phyloP scores from a whole-genome alignment of 1,284 basidiomycete genomes.

The Megacollybia platyphylla region DNA sequence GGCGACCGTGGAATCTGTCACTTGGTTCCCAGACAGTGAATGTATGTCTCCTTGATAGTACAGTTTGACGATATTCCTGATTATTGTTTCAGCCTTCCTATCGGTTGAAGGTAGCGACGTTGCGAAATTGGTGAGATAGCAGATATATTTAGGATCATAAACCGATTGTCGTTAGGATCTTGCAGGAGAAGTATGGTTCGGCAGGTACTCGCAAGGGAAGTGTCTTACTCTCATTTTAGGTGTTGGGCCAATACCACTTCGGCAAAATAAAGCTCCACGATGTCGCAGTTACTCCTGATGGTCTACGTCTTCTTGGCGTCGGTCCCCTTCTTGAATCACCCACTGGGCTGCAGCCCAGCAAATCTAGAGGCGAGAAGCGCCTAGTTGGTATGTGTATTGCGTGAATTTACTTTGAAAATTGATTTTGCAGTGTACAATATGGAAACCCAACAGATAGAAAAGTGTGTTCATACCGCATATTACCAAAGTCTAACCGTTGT shows the following conservation, averaged over 20 bases:
- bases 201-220: not conserved
- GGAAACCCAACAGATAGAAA: constrained; percentile 49
- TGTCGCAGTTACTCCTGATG: constrained; percentile 61
- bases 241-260: constrained; percentile 48
- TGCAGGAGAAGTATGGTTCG: constrained; percentile 25
- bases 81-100: constrained; percentile 30
- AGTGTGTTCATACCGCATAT: constrained; percentile 25
- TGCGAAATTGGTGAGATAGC: constrained; percentile 20
- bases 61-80: constrained; percentile 2
- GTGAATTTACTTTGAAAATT: not conserved
- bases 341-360: constrained; percentile 57
- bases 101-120: constrained; percentile 34
- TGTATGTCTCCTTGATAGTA: constrained; percentile 22
- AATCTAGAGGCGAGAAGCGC: constrained; percentile 64
- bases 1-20: constrained; percentile 49
- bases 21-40: constrained; percentile 60
- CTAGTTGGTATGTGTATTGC: constrained; percentile 49
- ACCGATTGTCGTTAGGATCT: constrained; percentile 26
- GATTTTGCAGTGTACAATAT: constrained; percentile 52
- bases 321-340: constrained; percentile 53
- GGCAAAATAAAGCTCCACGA: constrained; percentile 59
- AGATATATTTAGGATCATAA: not conserved
- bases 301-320: constrained; percentile 52
- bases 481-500: not conserved
- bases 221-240: constrained; percentile 16